phyloP scores from a whole-genome alignment of 2,329 filamentous ascomycete species.

The Microcyclospora tardicrescens region DNA sequence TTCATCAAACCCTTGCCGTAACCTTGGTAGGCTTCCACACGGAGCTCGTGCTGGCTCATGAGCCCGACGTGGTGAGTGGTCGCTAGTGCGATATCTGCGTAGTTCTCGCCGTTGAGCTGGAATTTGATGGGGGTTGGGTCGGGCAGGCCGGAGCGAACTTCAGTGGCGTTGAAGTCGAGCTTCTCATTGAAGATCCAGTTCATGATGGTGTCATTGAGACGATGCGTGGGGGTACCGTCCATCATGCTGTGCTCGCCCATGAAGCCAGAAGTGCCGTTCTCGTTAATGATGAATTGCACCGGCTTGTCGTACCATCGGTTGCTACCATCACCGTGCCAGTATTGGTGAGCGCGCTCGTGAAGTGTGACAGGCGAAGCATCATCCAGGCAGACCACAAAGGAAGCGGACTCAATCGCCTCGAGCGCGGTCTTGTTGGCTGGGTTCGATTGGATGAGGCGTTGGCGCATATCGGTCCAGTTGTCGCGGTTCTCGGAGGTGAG shows the following conservation, averaged over 20 bases:
- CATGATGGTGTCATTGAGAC: slow-evolving; percentile 90
- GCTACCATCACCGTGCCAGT: slow-evolving; percentile 93
- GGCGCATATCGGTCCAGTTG: slow-evolving; percentile 71
- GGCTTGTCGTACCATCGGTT: slow-evolving; percentile 99
- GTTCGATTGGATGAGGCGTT: slow-evolving; percentile 61
- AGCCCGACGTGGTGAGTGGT: slow-evolving; percentile 65
- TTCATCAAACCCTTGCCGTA: slow-evolving; percentile 99
- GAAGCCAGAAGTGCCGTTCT: slow-evolving; percentile 95
- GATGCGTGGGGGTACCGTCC: slow-evolving; percentile 96
- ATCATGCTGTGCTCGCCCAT: slow-evolving; percentile 99
- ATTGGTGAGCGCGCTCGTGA: slow-evolving; percentile 87
- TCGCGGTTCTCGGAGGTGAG: slow-evolving; percentile 90
- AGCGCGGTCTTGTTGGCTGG: slow-evolving; percentile 66
- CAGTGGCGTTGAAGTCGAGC: slow-evolving; percentile 71
- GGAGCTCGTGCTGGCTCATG: slow-evolving; percentile 78
- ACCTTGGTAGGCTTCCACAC: slow-evolving; percentile 89
- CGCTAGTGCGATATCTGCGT: slow-evolving; percentile 67
- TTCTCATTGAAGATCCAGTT: slow-evolving; percentile 88
- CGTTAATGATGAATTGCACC: slow-evolving; percentile 92
- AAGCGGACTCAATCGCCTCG: slow-evolving; percentile 71
- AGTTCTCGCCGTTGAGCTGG: slow-evolving; percentile 58
- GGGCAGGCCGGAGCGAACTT: slow-evolving; percentile 67
- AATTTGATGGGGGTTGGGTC: slow-evolving; percentile 71
- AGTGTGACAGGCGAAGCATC: slow-evolving; percentile 83
- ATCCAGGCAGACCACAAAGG: slow-evolving; percentile 87